Conservation (phyloP, 768 basidiomycete genomes). For the Leccinellum albellum region DNA sequence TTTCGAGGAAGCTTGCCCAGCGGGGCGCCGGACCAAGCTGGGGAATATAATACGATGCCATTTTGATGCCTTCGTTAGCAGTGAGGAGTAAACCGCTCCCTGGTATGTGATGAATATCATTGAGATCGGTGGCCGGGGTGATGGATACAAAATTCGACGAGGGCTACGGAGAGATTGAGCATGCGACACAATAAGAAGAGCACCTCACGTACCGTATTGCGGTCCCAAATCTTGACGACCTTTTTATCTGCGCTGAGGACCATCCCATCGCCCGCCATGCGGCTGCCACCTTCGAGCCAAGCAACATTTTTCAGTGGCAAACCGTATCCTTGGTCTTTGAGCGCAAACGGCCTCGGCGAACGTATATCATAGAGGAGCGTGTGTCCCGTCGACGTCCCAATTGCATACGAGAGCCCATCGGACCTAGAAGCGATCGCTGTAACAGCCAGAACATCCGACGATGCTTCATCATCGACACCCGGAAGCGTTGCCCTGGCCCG, state of each 20-base stretch:
- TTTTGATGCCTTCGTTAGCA: conserved; percentile 95
- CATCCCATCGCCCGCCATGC: conserved; percentile 84
- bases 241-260: conserved; percentile 93
- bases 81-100: conserved; percentile 86
- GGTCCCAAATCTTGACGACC: conserved; percentile 97
- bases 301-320: conserved; percentile 77
- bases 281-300: conserved; percentile 87
- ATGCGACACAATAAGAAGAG: background rate
- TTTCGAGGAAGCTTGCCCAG: conserved; percentile 98
- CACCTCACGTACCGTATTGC: conserved; percentile 57
- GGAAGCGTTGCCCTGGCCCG: conserved; percentile 28
- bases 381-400: conserved; percentile 94
- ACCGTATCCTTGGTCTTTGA: conserved; percentile 97
- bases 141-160: conserved; percentile 86
- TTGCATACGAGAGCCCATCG: conserved; percentile 90
- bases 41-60: conserved; percentile 93
- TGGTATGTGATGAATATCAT: conserved; percentile 87
- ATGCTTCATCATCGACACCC: conserved; percentile 33
- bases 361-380: conserved; percentile 94
- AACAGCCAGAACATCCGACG: conserved; percentile 43
- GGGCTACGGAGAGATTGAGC: conserved; percentile 46
- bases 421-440: conserved; percentile 81
- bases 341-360: conserved; percentile 72
- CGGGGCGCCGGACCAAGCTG: conserved; percentile 94
- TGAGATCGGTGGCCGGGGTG: conserved; percentile 85